Conservation (phyloP, 306 rosid genomes). For the Cicer pinnatifidum region DNA sequence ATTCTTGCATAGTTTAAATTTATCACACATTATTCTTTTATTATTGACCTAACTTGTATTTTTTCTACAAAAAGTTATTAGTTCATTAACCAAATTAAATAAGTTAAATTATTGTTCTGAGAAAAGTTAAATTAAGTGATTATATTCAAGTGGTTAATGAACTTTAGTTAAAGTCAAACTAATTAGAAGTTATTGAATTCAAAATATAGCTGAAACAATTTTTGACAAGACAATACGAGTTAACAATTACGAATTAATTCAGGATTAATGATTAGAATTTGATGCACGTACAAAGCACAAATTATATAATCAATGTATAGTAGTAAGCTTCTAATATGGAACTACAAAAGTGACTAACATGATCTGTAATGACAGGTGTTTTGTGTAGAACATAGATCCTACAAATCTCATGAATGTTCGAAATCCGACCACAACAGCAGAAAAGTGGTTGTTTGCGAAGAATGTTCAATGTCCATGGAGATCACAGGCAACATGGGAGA, state of each 20-base stretch:
- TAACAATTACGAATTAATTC: not conserved
- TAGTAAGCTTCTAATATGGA: not conserved
- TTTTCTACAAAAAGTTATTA: too few species aligned
- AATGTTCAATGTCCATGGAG: constrained; percentile 77
- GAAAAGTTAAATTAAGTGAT: too few species aligned
- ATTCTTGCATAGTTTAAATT: too few species aligned
- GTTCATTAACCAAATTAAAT: too few species aligned
- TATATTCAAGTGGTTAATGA: too few species aligned
- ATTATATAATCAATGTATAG: not conserved
- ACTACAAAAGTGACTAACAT: not conserved
- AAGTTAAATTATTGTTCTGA: too few species aligned
- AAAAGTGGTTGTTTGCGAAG: constrained; percentile 74
- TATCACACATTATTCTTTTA: too few species aligned
- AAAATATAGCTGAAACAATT: too few species aligned
- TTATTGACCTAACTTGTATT: too few species aligned
- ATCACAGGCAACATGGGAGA: constrained; percentile 56
- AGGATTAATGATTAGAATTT: not conserved
- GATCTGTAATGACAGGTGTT: constrained; percentile 56
- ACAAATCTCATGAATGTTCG: constrained; percentile 72
- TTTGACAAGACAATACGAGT: not conserved
- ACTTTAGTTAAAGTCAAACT: too few species aligned
- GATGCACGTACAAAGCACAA: too few species aligned
- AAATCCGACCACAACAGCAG: constrained; percentile 76
- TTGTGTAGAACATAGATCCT: constrained; percentile 81
- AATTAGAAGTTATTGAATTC: too few species aligned